Evolutionary conservation across 768 basidiomycete genomes (phyloP).

Genomic region (Daedalea quercina): DNA sequence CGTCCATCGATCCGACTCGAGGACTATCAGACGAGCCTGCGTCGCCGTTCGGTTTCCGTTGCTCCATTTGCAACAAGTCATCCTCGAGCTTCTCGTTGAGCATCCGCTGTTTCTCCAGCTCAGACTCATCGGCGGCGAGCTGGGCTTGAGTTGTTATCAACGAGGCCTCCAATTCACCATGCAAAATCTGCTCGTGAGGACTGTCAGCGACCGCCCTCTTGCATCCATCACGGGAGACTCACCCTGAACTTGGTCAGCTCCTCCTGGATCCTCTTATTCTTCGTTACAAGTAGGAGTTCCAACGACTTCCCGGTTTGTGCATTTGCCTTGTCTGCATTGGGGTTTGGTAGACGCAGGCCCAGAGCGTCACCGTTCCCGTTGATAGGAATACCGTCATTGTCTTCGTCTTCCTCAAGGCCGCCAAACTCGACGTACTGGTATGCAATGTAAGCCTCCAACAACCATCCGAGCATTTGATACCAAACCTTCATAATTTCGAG

Average conservation of each 20-base stretch:
- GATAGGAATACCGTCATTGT: conserved; percentile 34
- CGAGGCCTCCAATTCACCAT: conserved; percentile 71
- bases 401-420: conserved; percentile 73
- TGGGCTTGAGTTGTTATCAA: conserved; percentile 51
- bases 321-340: conserved; percentile 82
- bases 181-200: conserved; percentile 53
- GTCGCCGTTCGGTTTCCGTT: conserved; percentile 37
- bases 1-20: conserved; percentile 34
- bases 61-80: conserved; percentile 80
- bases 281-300: conserved; percentile 84
- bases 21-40: conserved; percentile 8
- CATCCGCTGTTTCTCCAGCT: conserved; percentile 69
- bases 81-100: conserved; percentile 91
- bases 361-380: conserved; percentile 39
- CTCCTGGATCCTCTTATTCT: conserved; percentile 90
- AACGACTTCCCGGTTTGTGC: conserved; percentile 73
- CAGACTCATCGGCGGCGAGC: conserved; percentile 49
- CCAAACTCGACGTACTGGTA: conserved; percentile 92
- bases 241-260: conserved; percentile 90
- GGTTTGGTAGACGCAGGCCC: conserved; percentile 75
- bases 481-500: conserved; percentile 96
- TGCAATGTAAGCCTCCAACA: background rate
- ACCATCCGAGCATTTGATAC: background rate
- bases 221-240: conserved; percentile 12
- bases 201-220: background rate